Base-by-base conservation (phyloP, 768 basidiomycete genomes). In the Agrocybe chaxingu region DNA sequence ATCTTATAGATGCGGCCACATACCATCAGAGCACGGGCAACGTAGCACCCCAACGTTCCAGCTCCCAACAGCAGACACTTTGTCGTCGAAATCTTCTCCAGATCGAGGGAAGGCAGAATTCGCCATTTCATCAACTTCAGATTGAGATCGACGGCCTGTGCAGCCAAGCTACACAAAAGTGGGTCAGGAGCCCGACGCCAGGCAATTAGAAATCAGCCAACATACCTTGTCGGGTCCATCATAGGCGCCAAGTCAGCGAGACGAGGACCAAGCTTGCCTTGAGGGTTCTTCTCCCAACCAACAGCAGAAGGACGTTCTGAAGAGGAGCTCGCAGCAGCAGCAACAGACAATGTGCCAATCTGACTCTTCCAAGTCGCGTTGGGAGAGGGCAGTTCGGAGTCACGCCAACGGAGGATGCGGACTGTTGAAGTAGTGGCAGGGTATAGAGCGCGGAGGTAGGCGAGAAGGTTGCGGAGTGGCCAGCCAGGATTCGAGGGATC, bases 121-220 rank as follows among this genome's bases (percentile, higher is more conserved):
- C 96, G 81, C 96, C 96, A 98, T 13, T 92, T 81, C 96, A 99
- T 98, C 37, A 99, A 78, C 64, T 98, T 98, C 42, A 98, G 74
- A 63, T 98, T 99, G 36, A 99, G 74, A 68, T 98, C 94, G n/a
- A 98, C 93, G 0, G 97, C 97, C 67, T 99, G 96, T 56, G 91
- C 85, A 0, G 96, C 95, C 4, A 98, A 79, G 57, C 93, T 93
- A 55, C 16, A 41, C 32, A 32, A 38, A 13, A 24, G 33, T n/a
- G 29, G 46, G 16, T 49, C 18, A 38, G 12, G 38, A 42, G 7
- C 12, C 12, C 8, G 5, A 24, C 1, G 3, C 12, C 16, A 10
- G n/a, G 7, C 3, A 4, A 7, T 7, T 18, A 8, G 19, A 57
- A 45, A 39, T 30, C 24, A n/a, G 31, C 7, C 3, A 2, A 51